Conservation (phyloP, 345 rosid genomes). For the Moricandia arvensis region DNA sequence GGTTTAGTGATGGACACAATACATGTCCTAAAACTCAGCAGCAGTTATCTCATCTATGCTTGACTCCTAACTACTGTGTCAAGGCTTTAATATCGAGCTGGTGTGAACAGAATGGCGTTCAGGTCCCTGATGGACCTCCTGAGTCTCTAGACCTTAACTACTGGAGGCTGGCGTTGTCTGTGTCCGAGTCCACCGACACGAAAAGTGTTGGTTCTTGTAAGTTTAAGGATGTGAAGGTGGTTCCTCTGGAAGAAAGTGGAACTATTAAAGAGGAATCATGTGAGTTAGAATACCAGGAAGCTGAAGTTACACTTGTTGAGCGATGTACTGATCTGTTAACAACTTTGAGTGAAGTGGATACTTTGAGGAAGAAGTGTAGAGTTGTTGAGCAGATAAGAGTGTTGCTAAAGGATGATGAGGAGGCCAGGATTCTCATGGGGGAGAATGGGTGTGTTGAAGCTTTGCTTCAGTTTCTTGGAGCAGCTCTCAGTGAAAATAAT, state of each 20-base stretch:
- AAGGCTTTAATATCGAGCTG: constrained; percentile 88
- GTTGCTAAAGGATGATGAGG: constrained; percentile 83
- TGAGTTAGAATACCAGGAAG: constrained; percentile 44
- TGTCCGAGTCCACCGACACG: constrained; percentile 57
- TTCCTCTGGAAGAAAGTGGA: constrained; percentile 71
- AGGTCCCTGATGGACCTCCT: constrained; percentile 74
- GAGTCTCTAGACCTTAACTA: constrained; percentile 90
- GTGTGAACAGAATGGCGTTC: constrained; percentile 90
- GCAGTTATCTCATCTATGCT: constrained; percentile 68
- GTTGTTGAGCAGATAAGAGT: constrained; percentile 67
- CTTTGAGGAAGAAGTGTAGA: constrained; percentile 54
- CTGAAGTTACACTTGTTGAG: constrained; percentile 43
- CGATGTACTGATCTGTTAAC: constrained; percentile 48
- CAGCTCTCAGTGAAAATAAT: constrained; percentile 50
- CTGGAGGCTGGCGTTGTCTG: constrained; percentile 82
- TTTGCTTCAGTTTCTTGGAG: constrained; percentile 62
- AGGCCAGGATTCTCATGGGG: constrained; percentile 84
- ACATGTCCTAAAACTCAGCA: constrained; percentile 92
- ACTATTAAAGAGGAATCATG: constrained; percentile 52
- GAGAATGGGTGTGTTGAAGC: constrained; percentile 84
- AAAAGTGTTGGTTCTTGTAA: constrained; percentile 47
- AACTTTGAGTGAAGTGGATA: constrained; percentile 52
- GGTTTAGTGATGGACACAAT: constrained; percentile 90
- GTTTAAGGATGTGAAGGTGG: constrained; percentile 59
- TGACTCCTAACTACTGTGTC: constrained; percentile 95